These are phyloP conservation scores for Beta lomatogona DNA, from an alignment of 179 eudicot species.

Conservation along the genomic window DNA sequence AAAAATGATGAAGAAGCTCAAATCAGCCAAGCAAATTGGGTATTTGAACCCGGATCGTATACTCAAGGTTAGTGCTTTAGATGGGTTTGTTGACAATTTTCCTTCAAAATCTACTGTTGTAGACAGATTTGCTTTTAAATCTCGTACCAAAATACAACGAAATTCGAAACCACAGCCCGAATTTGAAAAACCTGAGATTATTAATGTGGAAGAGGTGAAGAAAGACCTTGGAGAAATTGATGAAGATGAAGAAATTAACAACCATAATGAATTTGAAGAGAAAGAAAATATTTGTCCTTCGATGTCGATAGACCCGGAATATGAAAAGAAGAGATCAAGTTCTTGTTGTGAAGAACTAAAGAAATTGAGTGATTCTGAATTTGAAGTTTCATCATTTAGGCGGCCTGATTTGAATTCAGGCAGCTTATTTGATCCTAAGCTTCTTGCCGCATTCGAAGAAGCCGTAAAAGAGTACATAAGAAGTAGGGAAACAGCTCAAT, in stretches of 20 bases:
- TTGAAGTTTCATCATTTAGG: conserved; percentile 47
- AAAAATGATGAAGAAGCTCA: conserved; percentile 75
- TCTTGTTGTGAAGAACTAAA: conserved; percentile 7
- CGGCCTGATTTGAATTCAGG: conserved; percentile 66
- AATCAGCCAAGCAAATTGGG: conserved; percentile 63
- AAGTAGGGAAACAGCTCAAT: conserved; percentile 39
- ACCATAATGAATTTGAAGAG: conserved; percentile 29
- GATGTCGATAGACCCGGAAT: not conserved
- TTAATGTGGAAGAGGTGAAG: conserved; percentile 52
- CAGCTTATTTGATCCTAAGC: conserved; percentile 74
- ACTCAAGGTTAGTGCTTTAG: conserved; percentile 55
- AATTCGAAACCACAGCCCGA: conserved; percentile 17
- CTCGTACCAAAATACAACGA: conserved; percentile 6
- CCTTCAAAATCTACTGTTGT: conserved; percentile 36
- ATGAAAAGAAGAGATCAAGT: conserved; percentile 19
- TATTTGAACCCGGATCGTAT: conserved; percentile 64
- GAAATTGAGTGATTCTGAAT: conserved; percentile 37
- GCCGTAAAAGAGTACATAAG: conserved; percentile 53
- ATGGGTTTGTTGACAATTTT: conserved; percentile 47
- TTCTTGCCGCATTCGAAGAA: conserved; percentile 61
- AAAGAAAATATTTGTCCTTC: conserved; percentile 61
- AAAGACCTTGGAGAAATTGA: conserved; percentile 54
- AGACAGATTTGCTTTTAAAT: conserved; percentile 34
- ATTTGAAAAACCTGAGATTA: conserved; percentile 39
- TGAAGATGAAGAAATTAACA: conserved; percentile 39